Evolutionary conservation across 1,284 basidiomycete genomes (phyloP).

Genomic region (Austropuccinia psidii): DNA sequence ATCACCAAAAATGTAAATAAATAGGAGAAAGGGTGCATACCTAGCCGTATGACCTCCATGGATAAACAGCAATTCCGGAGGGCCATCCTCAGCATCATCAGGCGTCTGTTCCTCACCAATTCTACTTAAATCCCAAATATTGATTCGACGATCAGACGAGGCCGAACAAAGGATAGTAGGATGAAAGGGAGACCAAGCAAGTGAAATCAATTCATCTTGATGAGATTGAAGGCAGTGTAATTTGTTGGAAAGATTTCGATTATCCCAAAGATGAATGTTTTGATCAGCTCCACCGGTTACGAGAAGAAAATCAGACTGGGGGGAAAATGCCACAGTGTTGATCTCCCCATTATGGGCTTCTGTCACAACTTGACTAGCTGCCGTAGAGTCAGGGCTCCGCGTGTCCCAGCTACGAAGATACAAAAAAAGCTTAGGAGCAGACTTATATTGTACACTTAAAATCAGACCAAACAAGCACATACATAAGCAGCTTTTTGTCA

Average conservation of each 20-base stretch:
- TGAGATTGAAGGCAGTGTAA: constrained; percentile 89
- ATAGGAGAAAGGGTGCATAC: background rate
- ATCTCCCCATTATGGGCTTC: constrained; percentile 87
- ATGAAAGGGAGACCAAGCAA: constrained; percentile 91
- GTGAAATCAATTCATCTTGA: constrained; percentile 85
- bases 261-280: constrained; percentile 85
- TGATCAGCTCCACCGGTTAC: constrained; percentile 88
- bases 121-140: constrained; percentile 87
- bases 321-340: constrained; percentile 82
- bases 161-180: constrained; percentile 85
- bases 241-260: constrained; percentile 68
- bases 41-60: constrained; percentile 56
- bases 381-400: constrained; percentile 57
- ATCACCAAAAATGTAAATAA: background rate
- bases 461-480: constrained; percentile 42
- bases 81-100: constrained; percentile 92
- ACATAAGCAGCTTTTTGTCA: constrained; percentile 90
- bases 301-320: constrained; percentile 71
- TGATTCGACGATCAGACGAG: constrained; percentile 82
- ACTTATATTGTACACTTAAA: background rate
- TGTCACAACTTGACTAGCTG: constrained; percentile 61
- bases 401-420: constrained; percentile 76
- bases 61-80: constrained; percentile 85
- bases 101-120: constrained; percentile 95
- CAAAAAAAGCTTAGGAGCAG: background rate